Evolutionary conservation across 2,329 filamentous ascomycete genomes (phyloP), one percentile per base, ranked within the genome.

Genomic region (Stagonosporopsis rhizophila): DNA sequence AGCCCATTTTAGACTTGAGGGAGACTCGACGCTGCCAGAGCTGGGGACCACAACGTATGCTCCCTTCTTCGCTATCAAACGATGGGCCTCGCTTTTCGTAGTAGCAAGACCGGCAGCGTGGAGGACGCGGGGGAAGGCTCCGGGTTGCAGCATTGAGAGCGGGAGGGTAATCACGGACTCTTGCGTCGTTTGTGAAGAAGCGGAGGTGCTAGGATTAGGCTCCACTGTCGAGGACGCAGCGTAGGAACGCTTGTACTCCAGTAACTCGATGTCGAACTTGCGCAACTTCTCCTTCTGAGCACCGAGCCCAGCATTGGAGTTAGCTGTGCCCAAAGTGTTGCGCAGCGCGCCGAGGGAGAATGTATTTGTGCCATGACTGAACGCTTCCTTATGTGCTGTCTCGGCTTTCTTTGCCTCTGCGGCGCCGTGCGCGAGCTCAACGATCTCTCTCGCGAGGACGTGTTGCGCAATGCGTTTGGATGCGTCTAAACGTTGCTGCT

Each of bases 381-480:
- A 76, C 77, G 85, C 69, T 56, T 80, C 76, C 40, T 79, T 79
- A 61, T 88, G 85, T 59, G 86, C 79, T 15, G 69, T 64, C 56
- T 87, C 85, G 6, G 91, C 87, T 20, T 83, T 79, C 14, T 84
- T 73, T 0, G 93, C 92, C 59, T 84, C 83, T 7, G 82, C 68
- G 0, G 80, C 73, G 14, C 93, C 91, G 70, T 98, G 92, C 1
- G 92, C 85, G 2, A 99, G 82, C 45, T 88, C 84, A 0, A 96
- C 81, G 20, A 98, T 89, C 71, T 99, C 93, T 46, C 81, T 85
- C 0, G 95, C 95, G 2, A 99, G 84, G 0, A 83, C 79, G 70
- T 96, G 93, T 67, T 99, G 94, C 3, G 94, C 92, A 52, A 86
- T 73, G 27, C 95, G 87, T 76, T 88, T 86, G 1, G 87, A 83